phyloP scores from a whole-genome alignment of 495 filamentous ascomycete species.

The Penicillium daleae region DNA sequence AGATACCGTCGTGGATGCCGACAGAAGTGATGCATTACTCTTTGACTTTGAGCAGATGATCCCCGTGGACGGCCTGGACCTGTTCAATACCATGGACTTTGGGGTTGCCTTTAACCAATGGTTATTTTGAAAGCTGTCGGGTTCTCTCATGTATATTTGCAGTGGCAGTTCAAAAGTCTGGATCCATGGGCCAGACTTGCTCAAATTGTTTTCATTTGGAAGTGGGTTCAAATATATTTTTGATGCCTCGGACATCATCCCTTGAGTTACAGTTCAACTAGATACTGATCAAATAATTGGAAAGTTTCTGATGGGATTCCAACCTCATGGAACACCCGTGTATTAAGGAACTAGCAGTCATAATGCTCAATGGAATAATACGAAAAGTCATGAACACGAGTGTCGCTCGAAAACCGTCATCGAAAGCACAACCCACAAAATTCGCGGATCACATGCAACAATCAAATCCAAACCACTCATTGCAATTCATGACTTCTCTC shows the following conservation, averaged over 20 bases:
- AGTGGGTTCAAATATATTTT: too few species aligned
- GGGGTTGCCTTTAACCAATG: conserved; percentile 36
- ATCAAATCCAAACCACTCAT: background rate
- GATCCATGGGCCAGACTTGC: too few species aligned
- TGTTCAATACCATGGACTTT: conserved; percentile 35
- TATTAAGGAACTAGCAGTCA: background rate
- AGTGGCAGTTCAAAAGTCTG: too few species aligned
- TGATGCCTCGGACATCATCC: too few species aligned
- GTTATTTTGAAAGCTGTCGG: conserved; percentile 37
- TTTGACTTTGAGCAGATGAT: conserved; percentile 26
- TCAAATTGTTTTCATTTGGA: too few species aligned
- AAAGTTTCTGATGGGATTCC: too few species aligned
- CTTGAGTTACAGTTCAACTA: too few species aligned
- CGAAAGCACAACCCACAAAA: background rate
- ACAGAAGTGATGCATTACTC: background rate
- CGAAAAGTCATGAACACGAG: background rate
- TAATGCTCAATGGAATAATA: background rate
- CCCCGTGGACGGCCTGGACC: conserved; percentile 25
- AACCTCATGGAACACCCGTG: too few species aligned
- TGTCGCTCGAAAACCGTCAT: background rate
- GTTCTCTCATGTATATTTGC: too few species aligned
- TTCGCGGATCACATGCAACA: background rate
- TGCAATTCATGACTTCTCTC: background rate
- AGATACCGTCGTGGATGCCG: background rate
- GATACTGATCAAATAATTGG: too few species aligned